These are phyloP conservation scores for Sphaerobolus stellatus DNA, from an alignment of 1,284 basidiomycete genomes.

Conservation along the genomic window DNA sequence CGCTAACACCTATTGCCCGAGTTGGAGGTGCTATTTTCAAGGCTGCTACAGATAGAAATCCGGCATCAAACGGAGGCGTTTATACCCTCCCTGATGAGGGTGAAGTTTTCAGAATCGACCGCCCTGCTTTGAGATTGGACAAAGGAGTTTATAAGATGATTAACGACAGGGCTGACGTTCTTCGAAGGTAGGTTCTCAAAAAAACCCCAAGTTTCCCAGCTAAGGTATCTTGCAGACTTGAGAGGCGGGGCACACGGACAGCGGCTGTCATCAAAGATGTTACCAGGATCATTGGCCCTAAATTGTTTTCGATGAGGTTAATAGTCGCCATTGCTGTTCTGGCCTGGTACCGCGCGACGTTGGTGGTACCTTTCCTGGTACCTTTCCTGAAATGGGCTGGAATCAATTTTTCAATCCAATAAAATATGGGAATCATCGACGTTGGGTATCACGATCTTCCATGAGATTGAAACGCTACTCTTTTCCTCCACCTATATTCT, in stretches of 20 bases:
- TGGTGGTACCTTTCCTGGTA: not conserved
- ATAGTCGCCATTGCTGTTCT: not conserved
- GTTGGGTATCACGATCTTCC: no score
- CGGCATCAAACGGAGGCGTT: constrained; percentile 43
- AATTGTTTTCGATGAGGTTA: constrained; percentile 1
- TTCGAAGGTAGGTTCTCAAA: constrained; percentile 33
- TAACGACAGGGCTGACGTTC: constrained; percentile 40
- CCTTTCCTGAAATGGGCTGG: not conserved
- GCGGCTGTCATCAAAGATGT: not conserved
- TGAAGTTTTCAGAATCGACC: constrained; percentile 45
- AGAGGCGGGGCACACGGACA: no score
- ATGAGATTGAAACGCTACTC: no score
- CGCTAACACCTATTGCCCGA: constrained; percentile 47
- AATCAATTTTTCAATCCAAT: not conserved
- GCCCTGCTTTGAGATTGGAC: constrained; percentile 42
- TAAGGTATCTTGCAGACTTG: no score
- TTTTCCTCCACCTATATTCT: no score
- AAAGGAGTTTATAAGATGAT: constrained; percentile 53
- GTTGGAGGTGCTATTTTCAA: constrained; percentile 54
- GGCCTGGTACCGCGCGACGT: not conserved
- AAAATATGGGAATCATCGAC: no score
- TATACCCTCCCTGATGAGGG: constrained; percentile 52
- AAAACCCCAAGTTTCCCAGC: no score
- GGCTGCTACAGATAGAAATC: constrained; percentile 49
- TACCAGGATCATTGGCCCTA: not conserved